A percentile compares a stretch with the other conserved stretches of the same genome.
Evolutionary conservation across 192 early-diverging fungal genomes (phyloP).

Genomic region (Borealophlyctis nickersoniae): DNA sequence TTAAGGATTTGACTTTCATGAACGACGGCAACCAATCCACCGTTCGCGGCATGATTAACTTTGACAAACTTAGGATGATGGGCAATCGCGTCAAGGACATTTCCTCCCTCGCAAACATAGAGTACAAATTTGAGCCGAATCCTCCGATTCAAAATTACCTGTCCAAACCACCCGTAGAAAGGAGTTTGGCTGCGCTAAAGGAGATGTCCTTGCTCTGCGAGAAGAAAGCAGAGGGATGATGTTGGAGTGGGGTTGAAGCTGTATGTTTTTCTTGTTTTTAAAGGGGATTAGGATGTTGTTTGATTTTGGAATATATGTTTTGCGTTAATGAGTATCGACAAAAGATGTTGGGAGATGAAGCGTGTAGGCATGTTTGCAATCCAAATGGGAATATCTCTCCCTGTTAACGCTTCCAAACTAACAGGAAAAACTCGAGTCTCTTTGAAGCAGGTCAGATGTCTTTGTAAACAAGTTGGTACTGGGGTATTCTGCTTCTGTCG

Average conservation of each 20-base stretch:
- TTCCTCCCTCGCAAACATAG: slow-evolving; percentile 32
- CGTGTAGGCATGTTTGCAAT: no score
- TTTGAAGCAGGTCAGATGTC: no score
- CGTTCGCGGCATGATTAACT: slow-evolving; percentile 54
- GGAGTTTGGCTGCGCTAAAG: slow-evolving; percentile 49
- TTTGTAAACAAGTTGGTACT: slow-evolving; percentile 18
- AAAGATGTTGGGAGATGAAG: no score
- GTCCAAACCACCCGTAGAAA: slow-evolving; percentile 54
- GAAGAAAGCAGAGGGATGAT: slow-evolving; percentile 23
- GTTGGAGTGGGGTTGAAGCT: no score
- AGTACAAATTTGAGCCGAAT: slow-evolving; percentile 45
- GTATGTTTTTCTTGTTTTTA: no score
- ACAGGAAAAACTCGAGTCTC: no score
- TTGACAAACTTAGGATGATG: slow-evolving; percentile 67
- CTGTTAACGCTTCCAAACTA: no score
- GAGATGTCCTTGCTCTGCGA: slow-evolving; percentile 49
- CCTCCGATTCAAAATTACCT: slow-evolving; percentile 57
- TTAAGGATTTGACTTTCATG: slow-evolving; percentile 63
- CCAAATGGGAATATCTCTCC: no score
- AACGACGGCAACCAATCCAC: slow-evolving; percentile 61
- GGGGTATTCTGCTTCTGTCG: slow-evolving; percentile 13
- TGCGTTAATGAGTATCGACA: no score
- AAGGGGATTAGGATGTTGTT: no score
- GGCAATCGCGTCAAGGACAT: slow-evolving; percentile 55
- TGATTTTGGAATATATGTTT: no score